These are phyloP conservation scores for Eucalyptus sp. DNA, from an alignment of 345 rosid genomes.

Conservation along the genomic window DNA sequence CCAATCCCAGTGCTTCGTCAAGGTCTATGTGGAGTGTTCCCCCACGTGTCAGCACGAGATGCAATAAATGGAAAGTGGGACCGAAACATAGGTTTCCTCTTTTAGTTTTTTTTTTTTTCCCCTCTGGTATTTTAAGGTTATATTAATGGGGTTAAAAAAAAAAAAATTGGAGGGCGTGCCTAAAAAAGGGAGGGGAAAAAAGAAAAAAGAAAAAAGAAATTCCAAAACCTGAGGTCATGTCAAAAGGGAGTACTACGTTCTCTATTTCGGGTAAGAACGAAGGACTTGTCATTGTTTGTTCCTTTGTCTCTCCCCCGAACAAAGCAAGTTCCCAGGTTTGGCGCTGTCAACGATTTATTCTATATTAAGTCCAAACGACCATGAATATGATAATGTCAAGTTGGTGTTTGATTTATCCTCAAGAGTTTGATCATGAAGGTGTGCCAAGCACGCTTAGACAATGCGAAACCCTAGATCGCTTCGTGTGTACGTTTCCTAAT, in stretches of 20 bases:
- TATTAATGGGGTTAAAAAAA: background rate
- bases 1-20: background rate
- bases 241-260: background rate
- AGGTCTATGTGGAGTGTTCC: background rate
- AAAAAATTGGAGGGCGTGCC: background rate
- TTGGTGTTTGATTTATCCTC: background rate
- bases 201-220: background rate
- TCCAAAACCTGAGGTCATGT: background rate
- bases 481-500: background rate
- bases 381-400: background rate
- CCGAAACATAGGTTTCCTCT: background rate
- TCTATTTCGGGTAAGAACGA: background rate
- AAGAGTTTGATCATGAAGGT: background rate
- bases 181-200: background rate
- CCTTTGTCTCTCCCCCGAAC: background rate
- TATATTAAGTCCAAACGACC: no score
- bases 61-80: background rate
- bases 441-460: background rate
- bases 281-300: background rate
- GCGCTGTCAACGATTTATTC: background rate
- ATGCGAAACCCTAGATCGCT: background rate
- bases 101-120: background rate
- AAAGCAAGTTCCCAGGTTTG: slow-evolving; percentile 3
- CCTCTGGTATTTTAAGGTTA: background rate
- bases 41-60: background rate